Conservation (phyloP, 208 protist species). For the Leishmania major region DNA sequence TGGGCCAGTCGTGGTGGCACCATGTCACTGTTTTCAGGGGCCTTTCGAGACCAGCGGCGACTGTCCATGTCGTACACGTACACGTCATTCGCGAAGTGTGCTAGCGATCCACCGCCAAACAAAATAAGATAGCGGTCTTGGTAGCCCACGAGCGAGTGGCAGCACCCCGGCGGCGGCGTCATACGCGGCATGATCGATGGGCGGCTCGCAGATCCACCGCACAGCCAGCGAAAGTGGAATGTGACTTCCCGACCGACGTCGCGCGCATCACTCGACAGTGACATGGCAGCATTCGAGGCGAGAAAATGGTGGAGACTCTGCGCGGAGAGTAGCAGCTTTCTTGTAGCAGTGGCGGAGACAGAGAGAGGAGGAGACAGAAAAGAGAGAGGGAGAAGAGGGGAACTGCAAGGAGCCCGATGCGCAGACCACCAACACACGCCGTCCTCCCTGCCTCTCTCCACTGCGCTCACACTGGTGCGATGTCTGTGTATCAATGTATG, state of each 20-base stretch:
- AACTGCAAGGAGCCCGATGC: neutral
- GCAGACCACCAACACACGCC: neutral
- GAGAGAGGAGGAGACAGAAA: neutral
- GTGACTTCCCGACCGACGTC: neutral
- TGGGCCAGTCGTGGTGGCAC: slow-evolving; percentile 56
- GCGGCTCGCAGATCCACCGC: neutral
- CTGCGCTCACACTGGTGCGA: neutral
- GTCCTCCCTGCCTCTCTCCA: neutral
- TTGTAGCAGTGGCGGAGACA: neutral
- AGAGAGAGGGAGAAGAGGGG: neutral
- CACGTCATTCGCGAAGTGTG: slow-evolving; percentile 15
- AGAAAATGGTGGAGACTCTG: neutral
- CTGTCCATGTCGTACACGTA: slow-evolving; percentile 26
- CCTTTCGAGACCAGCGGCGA: slow-evolving; percentile 9
- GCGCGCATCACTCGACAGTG: neutral
- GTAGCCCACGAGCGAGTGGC: slow-evolving; percentile 72
- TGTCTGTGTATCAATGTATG: neutral
- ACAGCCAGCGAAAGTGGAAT: slow-evolving; percentile 9
- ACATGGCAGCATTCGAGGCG: neutral
- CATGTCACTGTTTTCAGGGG: slow-evolving; percentile 58
- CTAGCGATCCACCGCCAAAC: slow-evolving; percentile 73
- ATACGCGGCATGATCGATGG: neutral
- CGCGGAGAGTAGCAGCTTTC: neutral
- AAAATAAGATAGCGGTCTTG: slow-evolving; percentile 75
- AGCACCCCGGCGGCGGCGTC: slow-evolving; percentile 66